A percentile compares a stretch with the other conserved stretches of the same genome.
These are phyloP conservation scores for Trypanosomatidae sp. DNA, from an alignment of 208 protist species.

Conservation along the genomic window DNA sequence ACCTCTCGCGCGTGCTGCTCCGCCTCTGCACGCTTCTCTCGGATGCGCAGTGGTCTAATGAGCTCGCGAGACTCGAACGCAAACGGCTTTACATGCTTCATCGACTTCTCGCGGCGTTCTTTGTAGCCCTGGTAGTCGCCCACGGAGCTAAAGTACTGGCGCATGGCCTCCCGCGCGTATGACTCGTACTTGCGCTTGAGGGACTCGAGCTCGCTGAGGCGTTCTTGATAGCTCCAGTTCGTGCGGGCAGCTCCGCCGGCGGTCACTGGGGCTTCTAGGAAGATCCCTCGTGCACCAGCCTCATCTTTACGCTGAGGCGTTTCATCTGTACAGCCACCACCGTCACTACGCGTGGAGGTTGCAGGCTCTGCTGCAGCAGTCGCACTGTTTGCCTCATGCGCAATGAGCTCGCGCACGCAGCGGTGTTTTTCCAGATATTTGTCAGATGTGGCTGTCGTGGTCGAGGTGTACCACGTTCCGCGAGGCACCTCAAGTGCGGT, in stretches of 20 bases:
- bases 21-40: conserved; percentile 38
- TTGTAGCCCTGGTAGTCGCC: conserved; percentile 56
- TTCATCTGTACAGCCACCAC: not conserved
- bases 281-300: not conserved
- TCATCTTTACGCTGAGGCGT: not conserved
- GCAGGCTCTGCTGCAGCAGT: not conserved
- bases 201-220: conserved; percentile 44
- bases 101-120: conserved; percentile 35
- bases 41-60: conserved; percentile 38
- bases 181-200: conserved; percentile 52
- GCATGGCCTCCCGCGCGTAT: conserved; percentile 51
- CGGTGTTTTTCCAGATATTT: conserved; percentile 1
- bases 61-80: conserved; percentile 69
- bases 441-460: not conserved
- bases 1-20: conserved; percentile 39
- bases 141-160: conserved; percentile 50
- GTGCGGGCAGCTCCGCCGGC: not conserved
- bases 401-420: conserved; percentile 15
- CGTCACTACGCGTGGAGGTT: not conserved
- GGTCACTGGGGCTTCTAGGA: not conserved
- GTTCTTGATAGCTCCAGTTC: conserved; percentile 21
- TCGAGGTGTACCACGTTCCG: not conserved
- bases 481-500: conserved; percentile 7
- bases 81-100: conserved; percentile 49
- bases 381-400: not conserved